Evolutionary conservation across 2,329 filamentous ascomycete species (phyloP).

Genomic region (Bipolaris cookei): DNA sequence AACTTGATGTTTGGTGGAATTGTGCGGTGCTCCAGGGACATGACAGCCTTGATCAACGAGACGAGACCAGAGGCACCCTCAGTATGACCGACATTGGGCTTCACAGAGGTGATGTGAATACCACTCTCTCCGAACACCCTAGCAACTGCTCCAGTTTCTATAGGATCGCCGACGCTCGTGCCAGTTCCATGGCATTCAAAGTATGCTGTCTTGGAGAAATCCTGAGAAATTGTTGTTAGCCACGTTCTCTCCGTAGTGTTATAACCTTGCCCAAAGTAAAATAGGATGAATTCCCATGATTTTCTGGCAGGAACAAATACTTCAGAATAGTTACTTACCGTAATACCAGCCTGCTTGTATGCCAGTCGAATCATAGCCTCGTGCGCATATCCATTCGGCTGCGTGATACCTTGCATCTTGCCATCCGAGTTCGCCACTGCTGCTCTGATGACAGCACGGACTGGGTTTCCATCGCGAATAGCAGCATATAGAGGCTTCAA

Average conservation of each 20-base stretch:
- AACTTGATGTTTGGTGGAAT: slow-evolving; percentile 40
- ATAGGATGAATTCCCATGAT: too few relatives aligned
- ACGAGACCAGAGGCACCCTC: slow-evolving; percentile 33
- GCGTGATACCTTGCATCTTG: slow-evolving; percentile 14
- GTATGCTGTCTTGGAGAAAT: slow-evolving; percentile 22
- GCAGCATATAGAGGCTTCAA: slow-evolving; percentile 41
- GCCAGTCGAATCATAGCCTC: slow-evolving; percentile 2
- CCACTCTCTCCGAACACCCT: slow-evolving; percentile 14
- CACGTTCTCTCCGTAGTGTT: not conserved
- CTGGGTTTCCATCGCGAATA: slow-evolving; percentile 38
- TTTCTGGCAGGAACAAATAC: too few relatives aligned
- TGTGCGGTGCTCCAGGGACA: slow-evolving; percentile 47
- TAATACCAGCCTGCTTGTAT: slow-evolving; percentile 2
- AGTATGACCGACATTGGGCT: slow-evolving; percentile 50
- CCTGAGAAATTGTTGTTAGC: not conserved
- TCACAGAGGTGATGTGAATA: slow-evolving; percentile 27
- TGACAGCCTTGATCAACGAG: slow-evolving; percentile 45
- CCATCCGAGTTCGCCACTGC: slow-evolving; percentile 27
- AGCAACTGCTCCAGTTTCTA: slow-evolving; percentile 28
- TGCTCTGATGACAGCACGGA: slow-evolving; percentile 41
- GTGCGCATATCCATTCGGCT: not conserved
- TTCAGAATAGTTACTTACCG: not conserved
- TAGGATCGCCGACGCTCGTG: slow-evolving; percentile 57
- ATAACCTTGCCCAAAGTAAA: too few relatives aligned
- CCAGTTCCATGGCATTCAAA: slow-evolving; percentile 53